Evolutionary conservation across 2,329 filamentous ascomycete species (phyloP), one percentile per base, ranked within the genome.

Genomic region (Colletotrichum costaricense): DNA sequence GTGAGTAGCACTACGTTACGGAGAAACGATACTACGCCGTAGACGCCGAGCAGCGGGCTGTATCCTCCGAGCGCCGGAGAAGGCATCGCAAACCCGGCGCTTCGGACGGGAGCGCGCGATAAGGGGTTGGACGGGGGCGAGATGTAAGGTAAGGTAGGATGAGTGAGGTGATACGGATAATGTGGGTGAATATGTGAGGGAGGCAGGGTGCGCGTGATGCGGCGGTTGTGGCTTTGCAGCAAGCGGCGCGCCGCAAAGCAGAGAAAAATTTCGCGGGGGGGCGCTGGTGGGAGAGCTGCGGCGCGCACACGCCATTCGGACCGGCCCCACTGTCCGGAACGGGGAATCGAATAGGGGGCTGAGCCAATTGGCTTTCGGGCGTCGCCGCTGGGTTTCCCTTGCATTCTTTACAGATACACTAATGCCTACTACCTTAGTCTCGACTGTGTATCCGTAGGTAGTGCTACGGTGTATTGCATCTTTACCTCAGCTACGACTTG

Each of bases 151-250:
- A 4, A 26, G 46, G 52, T n/a, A 55, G 11, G 63, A 49, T 56
- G 35, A 24, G 54, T 24, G 35, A 42, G 19, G 11, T 14, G 2
- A 19, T 57, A n/a, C 64, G 46, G 38, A 52, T 62, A 16, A n/a
- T 42, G 11, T 26, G 35, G 24, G n/a, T 42, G 38, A 42, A 42
- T 42, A 42, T 42, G 38, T 42, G 33, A 57, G 58, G 30, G 38
- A 28, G 28, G 30, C 6, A 65, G 30, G 24, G 33, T 35, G 42
- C 63, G 59, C 60, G 71, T 73, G 56, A 70, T 73, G 71, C 70
- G 67, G 70, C 70, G 67, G 70, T 54, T 70, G 67, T 26, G 58
- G 49, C 59, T 73, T 68, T 38, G 67, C 67, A 62, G 66, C 60
- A 33, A 33, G 54, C 49, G 62, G 9, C 42, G 38, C 42, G 19